These are phyloP conservation scores for Aspergillus chevalieri DNA, from an alignment of 2,329 filamentous ascomycete genomes.

Conservation along the genomic window DNA sequence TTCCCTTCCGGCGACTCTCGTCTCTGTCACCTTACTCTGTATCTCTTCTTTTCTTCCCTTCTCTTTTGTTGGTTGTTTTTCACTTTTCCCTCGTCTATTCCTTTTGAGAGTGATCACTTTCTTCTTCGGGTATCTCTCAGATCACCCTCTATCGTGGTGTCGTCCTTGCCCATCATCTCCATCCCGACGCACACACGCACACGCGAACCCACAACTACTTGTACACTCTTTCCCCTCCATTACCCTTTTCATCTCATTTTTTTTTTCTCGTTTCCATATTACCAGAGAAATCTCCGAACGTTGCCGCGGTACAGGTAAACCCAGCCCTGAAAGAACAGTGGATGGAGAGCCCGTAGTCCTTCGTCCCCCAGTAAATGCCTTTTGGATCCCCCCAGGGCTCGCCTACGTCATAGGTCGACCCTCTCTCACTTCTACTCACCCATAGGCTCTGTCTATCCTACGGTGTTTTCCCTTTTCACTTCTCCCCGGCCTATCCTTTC, in stretches of 20 bases:
- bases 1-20: slow-evolving; percentile 15
- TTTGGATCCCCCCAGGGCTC: slow-evolving; percentile 13
- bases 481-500: neutral
- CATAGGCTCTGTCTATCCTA: neutral
- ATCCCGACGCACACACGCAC: neutral
- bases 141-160: neutral
- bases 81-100: slow-evolving; percentile 5
- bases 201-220: neutral
- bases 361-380: neutral
- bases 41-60: neutral
- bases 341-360: neutral
- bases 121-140: neutral
- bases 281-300: neutral
- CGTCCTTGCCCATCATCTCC: neutral
- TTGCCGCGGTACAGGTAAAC: neutral
- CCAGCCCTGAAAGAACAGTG: neutral
- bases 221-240: neutral
- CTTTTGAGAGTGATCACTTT: neutral
- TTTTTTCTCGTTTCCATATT: slow-evolving; percentile 4
- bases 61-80: slow-evolving; percentile 1
- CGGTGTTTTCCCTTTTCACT: neutral
- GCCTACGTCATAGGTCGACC: slow-evolving; percentile 28
- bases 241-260: slow-evolving; percentile 3
- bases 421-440: neutral
- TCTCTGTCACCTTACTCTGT: slow-evolving; percentile 7